Percentiles rank a stretch among this genome's conserved stretches.
These are phyloP conservation scores for Knoxdaviesia capensis DNA, from an alignment of 2,329 filamentous ascomycete genomes.

Conservation along the genomic window DNA sequence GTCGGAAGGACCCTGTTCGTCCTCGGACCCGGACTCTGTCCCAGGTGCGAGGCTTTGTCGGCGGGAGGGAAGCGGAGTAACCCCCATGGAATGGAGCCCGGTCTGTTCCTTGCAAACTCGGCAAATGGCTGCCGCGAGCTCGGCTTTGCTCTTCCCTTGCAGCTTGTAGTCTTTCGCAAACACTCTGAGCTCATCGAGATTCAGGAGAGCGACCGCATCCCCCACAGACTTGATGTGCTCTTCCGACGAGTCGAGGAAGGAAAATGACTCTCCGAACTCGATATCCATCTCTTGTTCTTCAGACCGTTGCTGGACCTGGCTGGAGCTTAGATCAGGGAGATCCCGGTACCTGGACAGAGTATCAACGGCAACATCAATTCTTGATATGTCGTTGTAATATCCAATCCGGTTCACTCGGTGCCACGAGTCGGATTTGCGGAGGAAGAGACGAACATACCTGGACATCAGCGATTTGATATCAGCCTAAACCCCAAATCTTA, in stretches of 20 bases:
- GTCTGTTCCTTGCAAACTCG: constrained; percentile 54
- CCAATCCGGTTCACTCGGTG: constrained; percentile 60
- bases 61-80: neutral
- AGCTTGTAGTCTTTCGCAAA: constrained; percentile 76
- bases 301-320: constrained; percentile 6
- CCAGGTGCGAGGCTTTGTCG: constrained; percentile 9
- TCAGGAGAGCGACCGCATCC: constrained; percentile 63
- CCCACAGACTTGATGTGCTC: constrained; percentile 57
- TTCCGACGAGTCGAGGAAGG: constrained; percentile 63
- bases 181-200: constrained; percentile 70
- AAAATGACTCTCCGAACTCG: constrained; percentile 36
- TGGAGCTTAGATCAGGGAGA: constrained; percentile 24
- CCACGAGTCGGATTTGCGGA: constrained; percentile 83
- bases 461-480: neutral
- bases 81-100: constrained; percentile 48
- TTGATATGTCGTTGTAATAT: constrained; percentile 66
- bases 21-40: constrained; percentile 7
- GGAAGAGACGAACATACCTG: constrained; percentile 79
- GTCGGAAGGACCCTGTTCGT: neutral
- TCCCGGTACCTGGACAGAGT: constrained; percentile 37
- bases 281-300: constrained; percentile 13
- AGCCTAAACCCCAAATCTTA: neutral
- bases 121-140: constrained; percentile 56
- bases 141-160: constrained; percentile 71
- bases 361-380: constrained; percentile 45